These are phyloP conservation scores for Tuber magnatum DNA, from an alignment of 495 filamentous ascomycete species.

Conservation along the genomic window DNA sequence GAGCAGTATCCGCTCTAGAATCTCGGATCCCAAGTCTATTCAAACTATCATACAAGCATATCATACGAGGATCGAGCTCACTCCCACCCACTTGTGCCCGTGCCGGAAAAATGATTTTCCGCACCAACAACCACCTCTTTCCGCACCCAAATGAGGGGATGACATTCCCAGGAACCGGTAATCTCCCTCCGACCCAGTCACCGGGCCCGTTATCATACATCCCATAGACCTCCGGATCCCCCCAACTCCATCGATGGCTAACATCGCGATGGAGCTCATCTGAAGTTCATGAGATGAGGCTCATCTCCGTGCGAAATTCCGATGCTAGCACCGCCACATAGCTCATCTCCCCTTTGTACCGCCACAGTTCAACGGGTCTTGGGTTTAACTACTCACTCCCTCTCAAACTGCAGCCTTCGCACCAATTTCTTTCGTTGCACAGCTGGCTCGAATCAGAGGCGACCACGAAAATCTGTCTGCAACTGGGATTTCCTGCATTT, in stretches of 20 bases:
- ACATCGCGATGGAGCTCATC: not conserved
- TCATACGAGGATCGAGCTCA: not conserved
- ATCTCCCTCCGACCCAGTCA: not conserved
- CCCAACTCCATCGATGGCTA: not conserved
- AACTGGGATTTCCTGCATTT: constrained; percentile 8
- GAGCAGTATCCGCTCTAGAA: not conserved
- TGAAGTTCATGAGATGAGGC: not conserved
- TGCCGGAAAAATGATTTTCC: not conserved
- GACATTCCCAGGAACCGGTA: not conserved
- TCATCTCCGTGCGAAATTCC: not conserved
- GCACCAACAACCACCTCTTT: not conserved
- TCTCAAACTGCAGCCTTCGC: not conserved
- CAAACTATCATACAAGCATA: too few species aligned
- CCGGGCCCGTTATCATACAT: not conserved
- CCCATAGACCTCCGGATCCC: not conserved
- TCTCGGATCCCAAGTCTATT: not conserved
- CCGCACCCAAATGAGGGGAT: not conserved
- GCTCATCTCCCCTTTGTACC: not conserved
- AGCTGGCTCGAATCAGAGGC: constrained; percentile 37
- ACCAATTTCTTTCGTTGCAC: not conserved
- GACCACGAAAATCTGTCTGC: constrained; percentile 33
- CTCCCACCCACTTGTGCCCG: not conserved
- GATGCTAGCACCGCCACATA: not conserved
- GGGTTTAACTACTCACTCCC: not conserved
- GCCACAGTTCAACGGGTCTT: not conserved